phyloP scores from a whole-genome alignment of 2,329 filamentous ascomycete genomes.

The Talaromyces pinophilus region DNA sequence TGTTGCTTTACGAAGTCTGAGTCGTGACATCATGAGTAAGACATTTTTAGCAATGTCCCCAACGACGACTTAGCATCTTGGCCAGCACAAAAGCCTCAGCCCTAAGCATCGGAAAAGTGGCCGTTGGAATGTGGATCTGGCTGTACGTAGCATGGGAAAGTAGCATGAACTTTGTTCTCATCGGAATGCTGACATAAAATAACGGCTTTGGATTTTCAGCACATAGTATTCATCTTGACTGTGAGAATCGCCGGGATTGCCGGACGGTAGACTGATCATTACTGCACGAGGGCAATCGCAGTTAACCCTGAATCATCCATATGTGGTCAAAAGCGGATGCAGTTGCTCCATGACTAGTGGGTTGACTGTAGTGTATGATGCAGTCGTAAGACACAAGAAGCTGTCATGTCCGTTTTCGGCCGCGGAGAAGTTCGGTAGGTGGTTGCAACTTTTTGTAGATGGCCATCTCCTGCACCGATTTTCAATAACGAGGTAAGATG shows the following conservation, averaged over 20 bases:
- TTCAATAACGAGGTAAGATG: not conserved
- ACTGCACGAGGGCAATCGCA: not conserved
- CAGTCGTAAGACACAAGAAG: not conserved
- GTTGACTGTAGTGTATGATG: slow-evolving; percentile 12
- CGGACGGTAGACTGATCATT: not conserved
- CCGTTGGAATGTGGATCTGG: slow-evolving; percentile 14
- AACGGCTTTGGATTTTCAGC: not conserved
- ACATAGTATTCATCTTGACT: not conserved
- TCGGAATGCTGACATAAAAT: slow-evolving; percentile 18
- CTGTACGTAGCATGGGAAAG: slow-evolving; percentile 11
- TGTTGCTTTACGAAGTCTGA: not conserved
- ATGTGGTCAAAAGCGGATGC: not conserved
- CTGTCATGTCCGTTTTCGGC: slow-evolving; percentile 14
- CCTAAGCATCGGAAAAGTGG: not conserved
- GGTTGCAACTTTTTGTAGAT: not conserved
- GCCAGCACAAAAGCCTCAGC: not conserved
- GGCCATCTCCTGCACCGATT: not conserved
- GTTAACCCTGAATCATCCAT: not conserved
- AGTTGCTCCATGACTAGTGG: not conserved
- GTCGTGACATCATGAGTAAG: slow-evolving; percentile 16
- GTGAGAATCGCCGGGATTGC: not conserved
- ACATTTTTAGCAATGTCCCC: not conserved
- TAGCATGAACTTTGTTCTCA: slow-evolving; percentile 8
- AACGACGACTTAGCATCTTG: not conserved
- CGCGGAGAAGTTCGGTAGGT: not conserved